Conservation (phyloP, 2,329 filamentous ascomycete species). For the Trichoderma arundinaceum region DNA sequence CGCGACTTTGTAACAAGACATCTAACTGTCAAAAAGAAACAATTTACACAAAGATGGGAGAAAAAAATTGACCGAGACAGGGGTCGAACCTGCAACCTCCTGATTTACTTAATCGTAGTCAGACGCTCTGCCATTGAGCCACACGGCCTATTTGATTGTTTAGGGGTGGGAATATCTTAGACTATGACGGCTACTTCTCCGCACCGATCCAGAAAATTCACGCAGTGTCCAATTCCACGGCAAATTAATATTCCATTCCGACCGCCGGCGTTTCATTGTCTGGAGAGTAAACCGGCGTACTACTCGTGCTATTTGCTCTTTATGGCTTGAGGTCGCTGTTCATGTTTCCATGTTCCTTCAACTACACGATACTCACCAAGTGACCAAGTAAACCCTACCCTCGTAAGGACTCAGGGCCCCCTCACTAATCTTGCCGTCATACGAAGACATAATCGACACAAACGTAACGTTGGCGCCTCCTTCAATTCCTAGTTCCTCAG, state of each 20-base stretch:
- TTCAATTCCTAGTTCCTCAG: conserved; percentile 38
- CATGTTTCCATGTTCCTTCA: too few species aligned
- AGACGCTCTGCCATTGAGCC: conserved; percentile 32
- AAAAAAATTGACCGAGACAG: conserved; percentile 30
- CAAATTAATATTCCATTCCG: conserved; percentile 4
- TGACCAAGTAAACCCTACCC: conserved; percentile 41
- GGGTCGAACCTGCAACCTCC: conserved; percentile 32
- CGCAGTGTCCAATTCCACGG: neutral
- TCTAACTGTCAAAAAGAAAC: neutral
- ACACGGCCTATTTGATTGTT: conserved; percentile 25
- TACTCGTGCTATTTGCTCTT: too few species aligned
- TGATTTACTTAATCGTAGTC: conserved; percentile 31
- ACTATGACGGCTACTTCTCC: neutral
- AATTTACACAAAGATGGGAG: neutral
- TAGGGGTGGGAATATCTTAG: neutral
- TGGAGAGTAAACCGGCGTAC: too few species aligned
- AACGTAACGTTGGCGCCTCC: conserved; percentile 32
- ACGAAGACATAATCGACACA: conserved; percentile 41
- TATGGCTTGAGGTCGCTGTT: too few species aligned
- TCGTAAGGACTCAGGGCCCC: conserved; percentile 41
- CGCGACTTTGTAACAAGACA: neutral
- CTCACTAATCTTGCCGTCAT: conserved; percentile 33
- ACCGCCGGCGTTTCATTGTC: neutral
- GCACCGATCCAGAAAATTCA: neutral
- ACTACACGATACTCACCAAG: neutral